A percentile compares a stretch with the other conserved stretches of the same genome.
Evolutionary conservation across 2,329 filamentous ascomycete species (phyloP).

Genomic region (Penicillium sp.): DNA sequence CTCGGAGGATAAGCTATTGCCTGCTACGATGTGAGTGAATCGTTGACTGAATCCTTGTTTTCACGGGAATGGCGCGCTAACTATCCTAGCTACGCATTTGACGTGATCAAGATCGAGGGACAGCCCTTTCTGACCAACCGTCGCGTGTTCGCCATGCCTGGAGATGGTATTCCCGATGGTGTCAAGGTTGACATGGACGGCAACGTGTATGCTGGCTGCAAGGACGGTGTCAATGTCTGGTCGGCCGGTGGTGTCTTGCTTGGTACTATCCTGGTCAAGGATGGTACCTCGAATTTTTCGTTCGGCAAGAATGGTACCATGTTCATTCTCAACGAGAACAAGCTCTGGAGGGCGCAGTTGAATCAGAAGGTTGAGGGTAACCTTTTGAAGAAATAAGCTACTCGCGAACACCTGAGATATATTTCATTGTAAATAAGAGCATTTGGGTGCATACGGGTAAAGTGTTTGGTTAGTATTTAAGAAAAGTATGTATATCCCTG

Average conservation of each 20-base stretch:
- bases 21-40: conserved; percentile 31
- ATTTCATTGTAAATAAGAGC: not conserved
- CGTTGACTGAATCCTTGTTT: not conserved
- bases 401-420: not conserved
- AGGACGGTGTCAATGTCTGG: conserved; percentile 58
- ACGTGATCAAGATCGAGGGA: conserved; percentile 40
- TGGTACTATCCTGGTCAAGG: conserved; percentile 56
- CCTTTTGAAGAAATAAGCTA: conserved; percentile 4
- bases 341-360: conserved; percentile 46
- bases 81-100: conserved; percentile 46
- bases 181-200: conserved; percentile 54
- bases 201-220: conserved; percentile 57
- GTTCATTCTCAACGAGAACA: conserved; percentile 49
- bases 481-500: not conserved
- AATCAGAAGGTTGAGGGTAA: conserved; percentile 19
- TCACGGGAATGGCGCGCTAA: not conserved
- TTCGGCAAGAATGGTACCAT: conserved; percentile 42
- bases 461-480: not conserved
- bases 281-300: conserved; percentile 50
- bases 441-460: not conserved
- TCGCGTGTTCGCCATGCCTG: conserved; percentile 53
- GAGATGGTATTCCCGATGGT: conserved; percentile 47
- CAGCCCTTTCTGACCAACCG: conserved; percentile 49
- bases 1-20: conserved; percentile 13
- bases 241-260: conserved; percentile 50